phyloP scores from a whole-genome alignment of 108 stramenopile genomes.

The Pseudonitzschia multistriata region DNA sequence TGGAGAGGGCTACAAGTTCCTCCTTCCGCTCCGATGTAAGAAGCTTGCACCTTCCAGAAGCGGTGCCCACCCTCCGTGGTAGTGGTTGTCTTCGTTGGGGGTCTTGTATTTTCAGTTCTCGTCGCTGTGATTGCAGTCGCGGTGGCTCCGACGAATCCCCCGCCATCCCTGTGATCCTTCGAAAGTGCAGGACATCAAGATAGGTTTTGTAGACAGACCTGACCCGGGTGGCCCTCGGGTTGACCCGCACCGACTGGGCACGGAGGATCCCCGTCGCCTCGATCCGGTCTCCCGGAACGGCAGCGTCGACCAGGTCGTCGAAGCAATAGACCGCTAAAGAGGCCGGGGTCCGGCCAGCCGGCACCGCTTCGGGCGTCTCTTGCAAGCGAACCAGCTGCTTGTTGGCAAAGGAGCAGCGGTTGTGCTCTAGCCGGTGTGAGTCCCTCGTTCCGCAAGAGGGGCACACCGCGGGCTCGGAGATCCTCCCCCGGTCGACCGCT shows the following conservation, averaged over 20 bases:
- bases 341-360: conserved; percentile 98
- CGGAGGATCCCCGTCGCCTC: conserved; percentile 97
- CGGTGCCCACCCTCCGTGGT: conserved; percentile 16
- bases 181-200: conserved; percentile 96
- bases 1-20: conserved; percentile 71
- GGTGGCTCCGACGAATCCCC: too few relatives aligned
- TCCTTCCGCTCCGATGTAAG: conserved; percentile 62
- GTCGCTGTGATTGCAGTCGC: not conserved
- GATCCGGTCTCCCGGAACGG: conserved; percentile 95
- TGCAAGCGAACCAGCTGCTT: conserved; percentile 97
- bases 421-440: conserved; percentile 86
- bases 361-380: conserved; percentile 97
- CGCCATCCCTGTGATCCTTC: conserved; percentile 52
- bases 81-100: not conserved
- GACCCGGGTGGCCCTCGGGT: conserved; percentile 87
- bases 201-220: conserved; percentile 97
- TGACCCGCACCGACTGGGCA: conserved; percentile 87
- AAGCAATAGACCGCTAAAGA: conserved; percentile 92
- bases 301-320: conserved; percentile 96
- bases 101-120: conserved; percentile 20
- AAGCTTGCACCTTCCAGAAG: too few relatives aligned
- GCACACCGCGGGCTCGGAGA: conserved; percentile 89
- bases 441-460: conserved; percentile 59
- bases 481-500: conserved; percentile 91
- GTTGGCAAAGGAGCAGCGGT: conserved; percentile 94